Evolutionary conservation across 108 stramenopile genomes (phyloP).

Genomic region (Skeletonema potamos): DNA sequence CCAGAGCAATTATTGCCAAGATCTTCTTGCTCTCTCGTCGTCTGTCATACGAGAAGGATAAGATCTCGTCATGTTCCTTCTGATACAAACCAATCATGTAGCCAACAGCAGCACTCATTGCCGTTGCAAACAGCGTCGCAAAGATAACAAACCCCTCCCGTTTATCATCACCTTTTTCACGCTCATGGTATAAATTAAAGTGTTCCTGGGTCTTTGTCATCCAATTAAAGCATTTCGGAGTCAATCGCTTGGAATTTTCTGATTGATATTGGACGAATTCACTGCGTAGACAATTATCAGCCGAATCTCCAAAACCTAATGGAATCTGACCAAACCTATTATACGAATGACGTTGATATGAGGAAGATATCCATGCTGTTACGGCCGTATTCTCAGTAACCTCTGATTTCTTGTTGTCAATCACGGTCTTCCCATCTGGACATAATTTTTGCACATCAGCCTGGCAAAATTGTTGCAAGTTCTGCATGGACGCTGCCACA

Average conservation of each 20-base stretch:
- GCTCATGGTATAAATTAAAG: slow-evolving; percentile 3
- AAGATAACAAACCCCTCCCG: slow-evolving; percentile 38
- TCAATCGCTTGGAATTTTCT: slow-evolving; percentile 15
- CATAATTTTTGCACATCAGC: slow-evolving; percentile 19
- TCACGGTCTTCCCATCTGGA: slow-evolving; percentile 6
- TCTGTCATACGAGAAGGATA: slow-evolving; percentile 3
- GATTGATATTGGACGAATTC: slow-evolving; percentile 11
- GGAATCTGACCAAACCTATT: slow-evolving; percentile 16
- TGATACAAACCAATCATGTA: slow-evolving; percentile 25
- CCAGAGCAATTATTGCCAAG: slow-evolving; percentile 9
- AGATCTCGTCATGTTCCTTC: slow-evolving; percentile 22
- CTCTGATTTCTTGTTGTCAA: not conserved
- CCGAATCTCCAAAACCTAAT: slow-evolving; percentile 15
- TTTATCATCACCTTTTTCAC: slow-evolving; percentile 33
- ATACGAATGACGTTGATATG: slow-evolving; percentile 19
- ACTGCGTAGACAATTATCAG: slow-evolving; percentile 17
- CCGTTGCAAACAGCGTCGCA: slow-evolving; percentile 7
- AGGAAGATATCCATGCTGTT: not conserved
- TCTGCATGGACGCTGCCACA: slow-evolving; percentile 15
- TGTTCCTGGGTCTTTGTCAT: slow-evolving; percentile 16
- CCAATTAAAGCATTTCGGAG: slow-evolving; percentile 31
- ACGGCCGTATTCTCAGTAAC: not conserved
- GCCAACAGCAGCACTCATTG: slow-evolving; percentile 5
- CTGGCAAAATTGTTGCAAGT: slow-evolving; percentile 17
- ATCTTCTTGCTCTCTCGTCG: slow-evolving; percentile 16